Evolutionary conservation across 208 protist species (phyloP).

Genomic region (Trypanosoma avium): DNA sequence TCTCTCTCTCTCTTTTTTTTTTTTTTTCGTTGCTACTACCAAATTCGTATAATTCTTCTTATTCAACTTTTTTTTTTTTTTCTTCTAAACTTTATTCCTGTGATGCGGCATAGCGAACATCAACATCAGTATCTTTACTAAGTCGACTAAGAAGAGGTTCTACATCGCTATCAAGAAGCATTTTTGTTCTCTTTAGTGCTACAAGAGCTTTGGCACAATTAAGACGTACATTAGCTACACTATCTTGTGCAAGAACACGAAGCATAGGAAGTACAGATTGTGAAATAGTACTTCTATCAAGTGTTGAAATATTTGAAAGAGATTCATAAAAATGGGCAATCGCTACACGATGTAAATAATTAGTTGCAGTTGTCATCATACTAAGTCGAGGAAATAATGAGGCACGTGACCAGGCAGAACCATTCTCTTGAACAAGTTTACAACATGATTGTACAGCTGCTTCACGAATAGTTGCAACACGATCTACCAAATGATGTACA

Average conservation of each 20-base stretch:
- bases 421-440: slow-evolving; percentile 68
- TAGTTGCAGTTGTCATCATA: slow-evolving; percentile 46
- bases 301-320: slow-evolving; percentile 44
- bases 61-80: background rate
- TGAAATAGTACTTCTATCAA: slow-evolving; percentile 54
- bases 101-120: slow-evolving; percentile 67
- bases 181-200: slow-evolving; percentile 43
- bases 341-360: slow-evolving; percentile 80
- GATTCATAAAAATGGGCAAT: slow-evolving; percentile 75
- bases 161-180: slow-evolving; percentile 44
- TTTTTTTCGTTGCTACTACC: no score
- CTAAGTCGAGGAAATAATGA: slow-evolving; percentile 72
- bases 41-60: background rate
- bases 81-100: slow-evolving; percentile 12
- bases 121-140: slow-evolving; percentile 52
- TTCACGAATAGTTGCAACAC: slow-evolving; percentile 84
- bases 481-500: slow-evolving; percentile 72
- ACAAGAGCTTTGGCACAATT: slow-evolving; percentile 69
- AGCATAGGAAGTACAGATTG: slow-evolving; percentile 67
- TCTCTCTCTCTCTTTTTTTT: slow-evolving; percentile 4
- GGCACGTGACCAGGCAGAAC: slow-evolving; percentile 52
- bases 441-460: slow-evolving; percentile 83
- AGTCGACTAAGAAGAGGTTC: slow-evolving; percentile 61
- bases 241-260: slow-evolving; percentile 51
- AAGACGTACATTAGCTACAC: slow-evolving; percentile 82